phyloP scores from a whole-genome alignment of 257 asterid genomes.

The Nicotiana tabacum region DNA sequence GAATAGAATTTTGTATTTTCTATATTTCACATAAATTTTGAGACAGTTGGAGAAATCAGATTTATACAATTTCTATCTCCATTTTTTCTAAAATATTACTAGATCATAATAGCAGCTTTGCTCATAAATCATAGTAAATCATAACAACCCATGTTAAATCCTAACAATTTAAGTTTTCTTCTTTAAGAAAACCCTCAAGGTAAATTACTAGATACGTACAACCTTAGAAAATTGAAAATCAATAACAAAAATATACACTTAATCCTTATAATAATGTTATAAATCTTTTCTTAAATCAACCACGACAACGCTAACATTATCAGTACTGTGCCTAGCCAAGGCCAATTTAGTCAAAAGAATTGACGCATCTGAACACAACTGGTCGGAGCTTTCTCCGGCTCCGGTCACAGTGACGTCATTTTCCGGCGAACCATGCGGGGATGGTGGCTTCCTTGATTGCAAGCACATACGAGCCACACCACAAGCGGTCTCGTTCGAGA shows the following conservation, averaged over 20 bases:
- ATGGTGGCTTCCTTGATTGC: conserved; percentile 10
- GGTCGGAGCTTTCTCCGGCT: conserved; percentile 14
- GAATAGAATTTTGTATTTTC: no score
- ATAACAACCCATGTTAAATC: background rate
- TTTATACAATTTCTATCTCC: background rate
- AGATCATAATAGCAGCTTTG: background rate
- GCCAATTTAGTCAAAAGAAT: conserved; percentile 46
- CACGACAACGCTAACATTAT: conserved; percentile 43
- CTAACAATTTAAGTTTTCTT: background rate
- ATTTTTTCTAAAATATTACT: background rate
- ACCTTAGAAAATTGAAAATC: background rate
- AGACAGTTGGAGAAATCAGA: background rate
- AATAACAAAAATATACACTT: background rate
- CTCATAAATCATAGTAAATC: background rate
- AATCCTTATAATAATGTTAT: background rate
- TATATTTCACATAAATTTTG: background rate
- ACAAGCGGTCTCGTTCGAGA: conserved; percentile 35
- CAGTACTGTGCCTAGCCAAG: conserved; percentile 31
- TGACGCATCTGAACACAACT: conserved; percentile 34
- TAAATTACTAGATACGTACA: no score
- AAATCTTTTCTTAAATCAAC: conserved; percentile 28
- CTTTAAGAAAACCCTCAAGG: background rate
- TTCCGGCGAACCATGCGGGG: conserved; percentile 7
- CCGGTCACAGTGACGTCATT: background rate
- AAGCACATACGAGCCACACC: conserved; percentile 36